These are phyloP conservation scores for Catharanthus roseus DNA, from an alignment of 257 asterid species.

Conservation along the genomic window DNA sequence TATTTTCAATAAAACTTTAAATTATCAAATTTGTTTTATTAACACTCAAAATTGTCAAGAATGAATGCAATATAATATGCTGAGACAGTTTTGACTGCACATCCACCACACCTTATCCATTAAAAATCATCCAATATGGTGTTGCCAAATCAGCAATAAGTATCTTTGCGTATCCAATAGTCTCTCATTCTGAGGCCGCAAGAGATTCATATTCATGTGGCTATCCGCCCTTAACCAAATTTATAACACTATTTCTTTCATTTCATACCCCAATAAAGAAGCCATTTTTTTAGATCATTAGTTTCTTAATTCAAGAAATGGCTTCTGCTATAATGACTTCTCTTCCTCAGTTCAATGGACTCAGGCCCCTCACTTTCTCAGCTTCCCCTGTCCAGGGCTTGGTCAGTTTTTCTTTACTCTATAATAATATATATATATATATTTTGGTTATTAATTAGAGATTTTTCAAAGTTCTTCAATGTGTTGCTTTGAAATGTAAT, in stretches of 20 bases:
- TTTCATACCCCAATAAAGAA: slow-evolving; percentile 1
- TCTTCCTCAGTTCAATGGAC: slow-evolving; percentile 79
- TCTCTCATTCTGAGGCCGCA: slow-evolving; percentile 50
- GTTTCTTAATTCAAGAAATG: slow-evolving; percentile 22
- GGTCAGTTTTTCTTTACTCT: slow-evolving; percentile 28
- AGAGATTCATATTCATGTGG: slow-evolving; percentile 41
- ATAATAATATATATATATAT: neutral
- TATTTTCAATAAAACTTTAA: no score
- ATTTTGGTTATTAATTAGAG: no score
- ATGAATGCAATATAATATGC: no score
- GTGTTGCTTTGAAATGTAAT: neutral
- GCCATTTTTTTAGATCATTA: neutral
- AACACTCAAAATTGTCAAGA: no score
- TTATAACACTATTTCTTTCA: slow-evolving; percentile 20
- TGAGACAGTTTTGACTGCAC: no score
- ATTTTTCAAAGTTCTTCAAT: neutral
- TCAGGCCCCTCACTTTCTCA: slow-evolving; percentile 42
- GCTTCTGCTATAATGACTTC: slow-evolving; percentile 63
- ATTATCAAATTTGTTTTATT: no score
- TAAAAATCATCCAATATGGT: slow-evolving; percentile 29
- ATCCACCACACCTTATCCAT: slow-evolving; percentile 66
- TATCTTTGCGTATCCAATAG: slow-evolving; percentile 53
- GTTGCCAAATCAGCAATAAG: slow-evolving; percentile 50
- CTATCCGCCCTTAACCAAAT: slow-evolving; percentile 14
- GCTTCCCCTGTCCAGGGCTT: slow-evolving; percentile 47